Evolutionary conservation across 2,329 filamentous ascomycete genomes (phyloP).

Genomic region (Teratosphaeria nubilosa): DNA sequence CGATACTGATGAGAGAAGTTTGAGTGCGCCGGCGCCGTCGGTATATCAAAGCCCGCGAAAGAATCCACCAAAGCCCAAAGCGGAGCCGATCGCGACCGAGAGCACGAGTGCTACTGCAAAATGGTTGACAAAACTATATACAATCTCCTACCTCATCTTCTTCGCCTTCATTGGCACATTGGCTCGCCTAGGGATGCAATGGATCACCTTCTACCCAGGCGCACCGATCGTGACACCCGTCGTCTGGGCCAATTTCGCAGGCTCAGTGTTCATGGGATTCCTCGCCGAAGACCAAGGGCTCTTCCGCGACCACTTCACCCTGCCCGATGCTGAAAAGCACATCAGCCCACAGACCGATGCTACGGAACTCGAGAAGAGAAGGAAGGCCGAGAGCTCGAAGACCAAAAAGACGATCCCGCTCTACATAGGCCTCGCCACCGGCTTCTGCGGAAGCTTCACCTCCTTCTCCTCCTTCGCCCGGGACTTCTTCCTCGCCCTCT

Average conservation of each 20-base stretch:
- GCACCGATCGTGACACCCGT: constrained; percentile 64
- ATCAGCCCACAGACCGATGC: constrained; percentile 17
- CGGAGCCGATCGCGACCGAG: constrained; percentile 5
- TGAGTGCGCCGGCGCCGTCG: background rate
- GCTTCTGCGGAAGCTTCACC: constrained; percentile 82
- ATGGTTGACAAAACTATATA: constrained; percentile 42
- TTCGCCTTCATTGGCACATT: constrained; percentile 80
- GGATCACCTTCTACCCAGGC: constrained; percentile 68
- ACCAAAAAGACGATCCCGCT: constrained; percentile 79
- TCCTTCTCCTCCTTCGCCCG: constrained; percentile 80
- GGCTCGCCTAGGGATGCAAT: constrained; percentile 68
- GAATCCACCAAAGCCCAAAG: constrained; percentile 6
- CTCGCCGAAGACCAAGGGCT: constrained; percentile 67
- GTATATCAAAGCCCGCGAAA: constrained; percentile 1
- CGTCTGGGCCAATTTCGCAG: constrained; percentile 80
- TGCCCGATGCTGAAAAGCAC: constrained; percentile 20
- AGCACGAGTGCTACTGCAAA: constrained; percentile 12
- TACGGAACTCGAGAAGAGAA: constrained; percentile 21
- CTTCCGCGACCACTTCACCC: constrained; percentile 56
- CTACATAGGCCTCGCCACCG: constrained; percentile 77
- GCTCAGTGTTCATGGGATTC: constrained; percentile 77
- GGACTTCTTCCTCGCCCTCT: constrained; percentile 67
- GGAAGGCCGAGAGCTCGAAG: constrained; percentile 32
- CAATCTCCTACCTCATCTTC: constrained; percentile 69
- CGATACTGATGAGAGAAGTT: constrained; percentile 2